A percentile compares a stretch with the other conserved stretches of the same genome.
Conservation (phyloP, 371 early-diverging fungal genomes). For the Entomophthora muscae region DNA sequence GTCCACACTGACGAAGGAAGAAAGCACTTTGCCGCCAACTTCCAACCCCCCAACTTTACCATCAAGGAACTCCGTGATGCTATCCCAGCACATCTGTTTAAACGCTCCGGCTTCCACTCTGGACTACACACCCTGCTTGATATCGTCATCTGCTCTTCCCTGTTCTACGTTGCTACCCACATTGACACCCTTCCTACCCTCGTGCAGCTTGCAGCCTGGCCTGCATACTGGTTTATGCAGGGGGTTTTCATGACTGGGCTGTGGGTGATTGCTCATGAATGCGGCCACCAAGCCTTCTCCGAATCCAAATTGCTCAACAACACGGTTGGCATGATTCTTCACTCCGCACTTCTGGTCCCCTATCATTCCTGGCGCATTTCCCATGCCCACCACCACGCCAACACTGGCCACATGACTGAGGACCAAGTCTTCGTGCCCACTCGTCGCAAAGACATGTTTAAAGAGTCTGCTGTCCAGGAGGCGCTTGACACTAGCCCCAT, state of each 20-base stretch:
- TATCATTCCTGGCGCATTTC: slow-evolving; percentile 58
- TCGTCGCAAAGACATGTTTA: slow-evolving; percentile 30
- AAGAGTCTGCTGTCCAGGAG: slow-evolving; percentile 17
- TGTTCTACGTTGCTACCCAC: slow-evolving; percentile 41
- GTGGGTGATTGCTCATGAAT: slow-evolving; percentile 82
- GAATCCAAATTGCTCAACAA: slow-evolving; percentile 56
- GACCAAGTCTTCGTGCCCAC: slow-evolving; percentile 79
- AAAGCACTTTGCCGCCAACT: background rate
- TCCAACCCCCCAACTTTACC: slow-evolving; percentile 37
- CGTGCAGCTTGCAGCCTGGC: slow-evolving; percentile 42
- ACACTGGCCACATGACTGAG: slow-evolving; percentile 57
- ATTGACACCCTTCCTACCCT: slow-evolving; percentile 33
- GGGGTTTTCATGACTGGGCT: slow-evolving; percentile 67
- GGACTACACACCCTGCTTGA: slow-evolving; percentile 52
- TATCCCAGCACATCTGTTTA: slow-evolving; percentile 73
- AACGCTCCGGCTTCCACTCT: slow-evolving; percentile 50
- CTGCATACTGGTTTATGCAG: slow-evolving; percentile 55
- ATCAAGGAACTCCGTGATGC: slow-evolving; percentile 72
- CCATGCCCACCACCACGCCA: slow-evolving; percentile 70
- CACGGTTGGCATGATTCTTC: slow-evolving; percentile 61
- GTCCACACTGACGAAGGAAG: background rate
- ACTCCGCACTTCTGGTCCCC: slow-evolving; percentile 67
- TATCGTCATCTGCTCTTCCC: slow-evolving; percentile 29
- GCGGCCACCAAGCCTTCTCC: slow-evolving; percentile 72
- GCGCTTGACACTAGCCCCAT: slow-evolving; percentile 40